Percentiles rank a stretch among this genome's conserved stretches.
Evolutionary conservation across 371 early-diverging fungal genomes (phyloP).

Genomic region (Agmasoma carcini): DNA sequence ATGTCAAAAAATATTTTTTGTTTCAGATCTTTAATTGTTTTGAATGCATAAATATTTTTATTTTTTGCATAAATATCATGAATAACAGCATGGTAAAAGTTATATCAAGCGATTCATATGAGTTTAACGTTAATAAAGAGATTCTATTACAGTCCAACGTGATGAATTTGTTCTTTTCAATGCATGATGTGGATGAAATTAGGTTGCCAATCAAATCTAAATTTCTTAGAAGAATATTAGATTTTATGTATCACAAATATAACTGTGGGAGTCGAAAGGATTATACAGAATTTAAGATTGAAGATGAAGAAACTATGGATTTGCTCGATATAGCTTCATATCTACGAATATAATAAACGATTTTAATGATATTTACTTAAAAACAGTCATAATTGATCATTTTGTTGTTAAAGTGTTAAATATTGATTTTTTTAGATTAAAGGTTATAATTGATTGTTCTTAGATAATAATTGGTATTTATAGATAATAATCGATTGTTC

Average conservation of each 20-base stretch:
- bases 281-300: constrained; percentile 43
- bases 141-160: constrained; percentile 23
- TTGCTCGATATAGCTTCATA: constrained; percentile 51
- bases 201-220: constrained; percentile 38
- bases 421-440: no score
- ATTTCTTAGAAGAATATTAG: constrained; percentile 41
- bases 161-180: constrained; percentile 30
- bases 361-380: no score
- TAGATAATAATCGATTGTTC: no score
- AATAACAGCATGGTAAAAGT: constrained; percentile 20
- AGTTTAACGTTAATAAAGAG: constrained; percentile 32
- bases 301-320: constrained; percentile 48
- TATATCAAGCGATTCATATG: constrained; percentile 21
- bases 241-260: constrained; percentile 44
- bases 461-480: no score
- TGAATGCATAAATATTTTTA: no score
- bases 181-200: constrained; percentile 12
- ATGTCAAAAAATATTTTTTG: no score
- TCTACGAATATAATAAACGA: constrained; percentile 44
- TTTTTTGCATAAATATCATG: no score
- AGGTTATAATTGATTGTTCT: no score
- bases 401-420: no score
- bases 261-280: constrained; percentile 7
- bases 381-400: no score
- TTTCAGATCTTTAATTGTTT: no score